A percentile compares a stretch with the other conserved stretches of the same genome.
Evolutionary conservation across 345 rosid species (phyloP).

Genomic region (Arabis alpina): DNA sequence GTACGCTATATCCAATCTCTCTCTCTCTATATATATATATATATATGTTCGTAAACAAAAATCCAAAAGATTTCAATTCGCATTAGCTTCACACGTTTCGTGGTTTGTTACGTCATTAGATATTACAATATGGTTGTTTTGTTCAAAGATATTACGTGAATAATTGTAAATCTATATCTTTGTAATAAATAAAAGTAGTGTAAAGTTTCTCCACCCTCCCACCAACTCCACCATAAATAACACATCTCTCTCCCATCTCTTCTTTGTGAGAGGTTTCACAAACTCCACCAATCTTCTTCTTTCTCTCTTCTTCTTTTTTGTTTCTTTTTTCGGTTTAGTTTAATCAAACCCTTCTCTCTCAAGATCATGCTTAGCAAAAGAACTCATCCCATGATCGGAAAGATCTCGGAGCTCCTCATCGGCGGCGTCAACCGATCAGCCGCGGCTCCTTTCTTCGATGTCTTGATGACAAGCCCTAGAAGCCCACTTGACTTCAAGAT

Average conservation of each 20-base stretch:
- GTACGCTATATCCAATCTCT: not conserved
- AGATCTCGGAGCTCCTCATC: slow-evolving; percentile 65
- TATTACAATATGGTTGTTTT: slow-evolving; percentile 3
- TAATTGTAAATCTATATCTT: slow-evolving; percentile 14
- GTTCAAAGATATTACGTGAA: slow-evolving; percentile 13
- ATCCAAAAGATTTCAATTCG: slow-evolving; percentile 25
- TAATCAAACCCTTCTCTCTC: not conserved
- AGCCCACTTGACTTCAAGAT: slow-evolving; percentile 68
- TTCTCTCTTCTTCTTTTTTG: slow-evolving; percentile 24
- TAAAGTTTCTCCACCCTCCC: slow-evolving; percentile 37
- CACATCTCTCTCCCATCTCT: slow-evolving; percentile 40
- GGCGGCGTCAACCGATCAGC: slow-evolving; percentile 57
- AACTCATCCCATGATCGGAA: slow-evolving; percentile 73
- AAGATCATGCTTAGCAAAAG: slow-evolving; percentile 62
- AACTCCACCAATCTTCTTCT: slow-evolving; percentile 35
- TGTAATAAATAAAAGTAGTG: slow-evolving; percentile 24
- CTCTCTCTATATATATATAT: too few relatives aligned
- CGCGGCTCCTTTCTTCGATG: slow-evolving; percentile 44
- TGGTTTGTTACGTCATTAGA: slow-evolving; percentile 29
- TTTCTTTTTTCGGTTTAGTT: slow-evolving; percentile 1
- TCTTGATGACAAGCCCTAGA: slow-evolving; percentile 59
- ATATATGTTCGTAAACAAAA: not conserved
- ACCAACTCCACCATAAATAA: slow-evolving; percentile 59
- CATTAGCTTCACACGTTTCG: slow-evolving; percentile 33
- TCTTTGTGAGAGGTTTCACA: slow-evolving; percentile 43